A percentile compares a stretch with the other conserved stretches of the same genome.
These are phyloP conservation scores for Lyophyllum semitale DNA, from an alignment of 768 basidiomycete species.

Conservation along the genomic window DNA sequence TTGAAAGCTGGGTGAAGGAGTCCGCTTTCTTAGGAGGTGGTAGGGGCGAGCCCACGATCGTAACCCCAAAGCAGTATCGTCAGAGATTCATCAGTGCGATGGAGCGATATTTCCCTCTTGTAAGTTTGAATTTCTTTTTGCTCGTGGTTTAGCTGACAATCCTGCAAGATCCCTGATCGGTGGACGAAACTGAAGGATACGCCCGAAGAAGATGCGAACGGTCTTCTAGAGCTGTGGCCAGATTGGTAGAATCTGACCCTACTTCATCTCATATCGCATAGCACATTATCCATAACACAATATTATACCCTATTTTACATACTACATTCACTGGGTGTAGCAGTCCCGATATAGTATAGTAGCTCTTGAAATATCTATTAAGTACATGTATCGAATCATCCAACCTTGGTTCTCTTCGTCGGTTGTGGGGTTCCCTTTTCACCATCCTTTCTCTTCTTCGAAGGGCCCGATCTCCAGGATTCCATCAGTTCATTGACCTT, in stretches of 20 bases:
- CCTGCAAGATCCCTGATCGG: constrained; percentile 73
- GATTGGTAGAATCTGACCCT: constrained; percentile 49
- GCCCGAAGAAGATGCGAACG: constrained; percentile 71
- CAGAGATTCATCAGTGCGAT: constrained; percentile 85
- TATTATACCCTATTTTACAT: constrained; percentile 31
- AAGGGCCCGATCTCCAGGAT: constrained; percentile 45
- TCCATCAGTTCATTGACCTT: constrained; percentile 57
- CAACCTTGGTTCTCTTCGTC: constrained; percentile 66
- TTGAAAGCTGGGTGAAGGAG: constrained; percentile 99
- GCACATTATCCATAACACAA: constrained; percentile 2
- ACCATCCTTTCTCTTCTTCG: constrained; percentile 77
- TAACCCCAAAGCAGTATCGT: constrained; percentile 93
- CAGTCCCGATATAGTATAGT: constrained; percentile 14
- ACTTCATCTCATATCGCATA: background rate
- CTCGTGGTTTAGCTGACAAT: constrained; percentile 1
- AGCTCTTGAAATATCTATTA: constrained; percentile 8
- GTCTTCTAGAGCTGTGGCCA: constrained; percentile 60
- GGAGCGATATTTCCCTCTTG: constrained; percentile 89
- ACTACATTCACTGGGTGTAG: constrained; percentile 17
- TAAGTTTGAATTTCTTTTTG: constrained; percentile 33
- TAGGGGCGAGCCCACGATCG: constrained; percentile 93
- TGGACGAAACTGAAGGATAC: constrained; percentile 88
- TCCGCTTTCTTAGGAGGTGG: constrained; percentile 88
- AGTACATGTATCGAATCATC: constrained; percentile 36
- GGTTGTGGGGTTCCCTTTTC: constrained; percentile 67